These are phyloP conservation scores for Orbilia brochopaga DNA, from an alignment of 2,329 filamentous ascomycete genomes.

Conservation along the genomic window DNA sequence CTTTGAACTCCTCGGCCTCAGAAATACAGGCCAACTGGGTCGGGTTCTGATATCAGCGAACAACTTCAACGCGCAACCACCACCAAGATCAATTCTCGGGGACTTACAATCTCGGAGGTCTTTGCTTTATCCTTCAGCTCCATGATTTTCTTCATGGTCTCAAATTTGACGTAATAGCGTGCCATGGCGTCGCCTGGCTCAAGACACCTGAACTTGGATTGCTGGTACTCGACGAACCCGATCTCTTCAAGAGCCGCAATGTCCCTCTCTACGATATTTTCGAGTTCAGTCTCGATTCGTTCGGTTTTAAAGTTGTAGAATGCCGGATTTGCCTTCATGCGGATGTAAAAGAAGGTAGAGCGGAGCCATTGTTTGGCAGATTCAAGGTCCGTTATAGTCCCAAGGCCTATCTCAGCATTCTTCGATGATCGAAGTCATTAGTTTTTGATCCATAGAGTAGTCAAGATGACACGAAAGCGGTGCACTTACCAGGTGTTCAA, in stretches of 20 bases:
- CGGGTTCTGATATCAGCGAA: slow-evolving; percentile 32
- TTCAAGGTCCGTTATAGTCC: slow-evolving; percentile 69
- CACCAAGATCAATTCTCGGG: background rate
- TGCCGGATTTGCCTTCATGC: slow-evolving; percentile 72
- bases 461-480: background rate
- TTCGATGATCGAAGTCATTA: slow-evolving; percentile 26
- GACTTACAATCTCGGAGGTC: slow-evolving; percentile 72
- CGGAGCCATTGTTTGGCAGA: slow-evolving; percentile 76
- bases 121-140: slow-evolving; percentile 67
- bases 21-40: slow-evolving; percentile 69
- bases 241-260: slow-evolving; percentile 69
- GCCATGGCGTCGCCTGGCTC: slow-evolving; percentile 82
- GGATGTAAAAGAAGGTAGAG: slow-evolving; percentile 78
- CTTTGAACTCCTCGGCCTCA: slow-evolving; percentile 74
- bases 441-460: slow-evolving; percentile 2
- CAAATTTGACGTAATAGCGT: slow-evolving; percentile 77
- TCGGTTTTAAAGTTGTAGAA: slow-evolving; percentile 72
- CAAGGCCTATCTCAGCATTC: slow-evolving; percentile 81
- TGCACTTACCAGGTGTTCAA: slow-evolving; percentile 69
- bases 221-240: slow-evolving; percentile 63
- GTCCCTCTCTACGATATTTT: slow-evolving; percentile 73
- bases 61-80: background rate
- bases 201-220: slow-evolving; percentile 66
- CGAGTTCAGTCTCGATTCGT: slow-evolving; percentile 69
- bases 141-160: slow-evolving; percentile 77